Base-by-base conservation (phyloP, 495 filamentous ascomycete genomes). In the Tuber aestivum region DNA sequence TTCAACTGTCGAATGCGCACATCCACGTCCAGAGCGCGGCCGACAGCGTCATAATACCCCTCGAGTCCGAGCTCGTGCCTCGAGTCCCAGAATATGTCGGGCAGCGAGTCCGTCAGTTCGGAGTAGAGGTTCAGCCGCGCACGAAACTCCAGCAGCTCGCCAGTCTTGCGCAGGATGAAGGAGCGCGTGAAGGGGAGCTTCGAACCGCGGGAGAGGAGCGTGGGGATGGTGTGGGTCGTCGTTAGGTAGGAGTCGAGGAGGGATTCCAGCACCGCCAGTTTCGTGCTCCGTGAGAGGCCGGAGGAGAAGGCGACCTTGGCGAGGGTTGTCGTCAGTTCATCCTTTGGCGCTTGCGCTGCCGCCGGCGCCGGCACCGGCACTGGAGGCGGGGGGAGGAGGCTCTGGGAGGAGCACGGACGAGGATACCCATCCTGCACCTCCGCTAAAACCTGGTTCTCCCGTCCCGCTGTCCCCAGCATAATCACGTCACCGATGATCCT, bases 261-360 rank as follows among this genome's bases (percentile, higher is more conserved):
- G 68, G 88, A 91, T 81, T 99, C 95, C 18, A 99, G 88, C 7
- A 97, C 93, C n/a, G 93, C 94, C 18, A 99, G 87, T 83, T 97
- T 99, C n/a, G 95, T 97, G 72, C 91, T 94, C 69, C 95, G 88
- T 40, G 95, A 94, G n/a, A 99, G 86, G 7, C 95, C 95, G 0
- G 94, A 97, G 4, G 94, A 97, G 83, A 99, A 99, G 23, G 95
- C 95, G 71, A 99, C 93, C 82, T 99, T 97, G 41, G 94, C 93
- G 41, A 97, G 87, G 1, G 94, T 91, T 1, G 92, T 93, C 82
- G 95, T 80, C 20, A 70, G 77, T 23, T 37, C 73, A 32, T 78
- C 78, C 6, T 65, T 65, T 12, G 56, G 56, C 0, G 56, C 6
- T 72, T 70, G n/a, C 61, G 65, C 76, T 27, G 48, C 23, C 27